Evolutionary conservation across 176 grass and related monocot species (phyloP).

Genomic region (Miscanthus lutarioriparius): DNA sequence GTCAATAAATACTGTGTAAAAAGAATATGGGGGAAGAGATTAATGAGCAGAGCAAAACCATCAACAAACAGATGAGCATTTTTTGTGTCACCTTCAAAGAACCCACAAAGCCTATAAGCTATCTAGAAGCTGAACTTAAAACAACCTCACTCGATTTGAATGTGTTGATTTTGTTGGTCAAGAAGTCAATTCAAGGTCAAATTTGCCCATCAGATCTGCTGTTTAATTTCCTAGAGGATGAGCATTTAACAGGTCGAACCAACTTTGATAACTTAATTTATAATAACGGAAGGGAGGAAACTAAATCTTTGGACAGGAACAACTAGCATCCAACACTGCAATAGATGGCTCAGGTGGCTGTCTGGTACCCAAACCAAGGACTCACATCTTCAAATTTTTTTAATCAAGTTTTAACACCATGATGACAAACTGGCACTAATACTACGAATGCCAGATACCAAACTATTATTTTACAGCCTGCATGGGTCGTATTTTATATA

Average conservation of each 20-base stretch:
- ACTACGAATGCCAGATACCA: background rate
- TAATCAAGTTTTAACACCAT: background rate
- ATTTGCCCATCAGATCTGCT: background rate
- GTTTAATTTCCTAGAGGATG: background rate
- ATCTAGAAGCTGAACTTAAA: conserved; percentile 2
- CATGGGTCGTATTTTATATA: background rate
- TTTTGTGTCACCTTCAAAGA: background rate
- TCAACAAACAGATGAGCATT: background rate
- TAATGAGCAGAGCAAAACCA: background rate
- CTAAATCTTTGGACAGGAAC: conserved; percentile 12
- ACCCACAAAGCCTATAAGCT: background rate
- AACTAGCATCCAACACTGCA: background rate
- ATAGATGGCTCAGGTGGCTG: background rate
- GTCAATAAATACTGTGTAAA: background rate
- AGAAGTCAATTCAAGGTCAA: conserved; percentile 12
- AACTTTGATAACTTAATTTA: background rate
- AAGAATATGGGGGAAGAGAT: conserved; percentile 2
- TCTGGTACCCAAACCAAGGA: background rate
- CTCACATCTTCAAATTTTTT: background rate
- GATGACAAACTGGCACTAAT: background rate
- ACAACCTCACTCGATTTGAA: conserved; percentile 17
- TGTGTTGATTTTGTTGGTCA: background rate
- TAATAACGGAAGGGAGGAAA: background rate
- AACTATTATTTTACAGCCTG: background rate
- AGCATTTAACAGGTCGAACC: background rate